Evolutionary conservation across 2,329 filamentous ascomycete genomes (phyloP), one percentile per base, ranked within the genome.

Genomic region (Tolypocladium tundrense): DNA sequence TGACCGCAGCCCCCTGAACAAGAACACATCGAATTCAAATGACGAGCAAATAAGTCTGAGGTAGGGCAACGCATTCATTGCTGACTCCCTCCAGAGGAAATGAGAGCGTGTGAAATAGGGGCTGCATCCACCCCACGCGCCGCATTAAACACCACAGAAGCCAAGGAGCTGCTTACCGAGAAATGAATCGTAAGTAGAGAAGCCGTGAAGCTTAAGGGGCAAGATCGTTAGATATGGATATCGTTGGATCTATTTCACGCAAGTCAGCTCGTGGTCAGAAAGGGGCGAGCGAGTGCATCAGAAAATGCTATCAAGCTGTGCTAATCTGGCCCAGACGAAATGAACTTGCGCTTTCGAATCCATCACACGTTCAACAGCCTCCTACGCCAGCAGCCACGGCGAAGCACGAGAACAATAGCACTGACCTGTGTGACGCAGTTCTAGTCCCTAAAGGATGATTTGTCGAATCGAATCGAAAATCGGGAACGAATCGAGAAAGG

Each of bases 401-500:
- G 13, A 39, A 39, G 37, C 37, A 16, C 13, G 13, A 39, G 37
- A n/a, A 41, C 39, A 50, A 31, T 16, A 16, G 24, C 16, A 33
- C 24, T 50, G 1, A 50, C 45, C 45, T 31, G 27, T 45, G 16
- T n/a, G 16, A 24, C 48, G 37, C 52, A 19, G n/a, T 39, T 10
- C 62, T 62, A 65, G 62, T 63, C 63, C 61, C 64, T 57, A 62
- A 65, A 64, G 61, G 63, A 68, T 65, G 57, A 62, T 62, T 62
- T 65, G 62, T 63, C 61, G 63, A 65, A 67, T 61, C 60, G 63
- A 65, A 68, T 65, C 61, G 63, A 64, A 60, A 67, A 64, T 62
- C 66, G 65, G 67, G 60, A 66, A 65, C 63, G 66, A 72, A 69
- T 69, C 64, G 68, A 70, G 64, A 68, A 67, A 67, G 63, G 67